A percentile compares a stretch with the other conserved stretches of the same genome.
Evolutionary conservation across 2,329 filamentous ascomycete genomes (phyloP).

Genomic region (Clonostachys byssicola): DNA sequence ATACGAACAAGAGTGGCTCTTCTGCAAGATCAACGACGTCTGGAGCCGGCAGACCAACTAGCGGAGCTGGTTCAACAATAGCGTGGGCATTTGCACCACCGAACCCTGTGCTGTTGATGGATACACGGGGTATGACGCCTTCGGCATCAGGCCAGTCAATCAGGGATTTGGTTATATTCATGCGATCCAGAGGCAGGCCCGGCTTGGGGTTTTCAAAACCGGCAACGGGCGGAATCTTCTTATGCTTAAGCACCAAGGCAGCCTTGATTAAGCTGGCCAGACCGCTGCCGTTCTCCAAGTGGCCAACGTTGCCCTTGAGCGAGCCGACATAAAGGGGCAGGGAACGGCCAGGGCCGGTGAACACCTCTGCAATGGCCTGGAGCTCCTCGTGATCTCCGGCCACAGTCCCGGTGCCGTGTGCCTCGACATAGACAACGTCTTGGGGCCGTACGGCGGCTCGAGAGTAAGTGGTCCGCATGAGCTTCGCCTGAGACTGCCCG

Average conservation of each 20-base stretch:
- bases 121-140: slow-evolving; percentile 22
- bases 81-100: slow-evolving; percentile 37
- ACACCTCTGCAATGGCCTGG: slow-evolving; percentile 37
- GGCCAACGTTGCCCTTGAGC: slow-evolving; percentile 31
- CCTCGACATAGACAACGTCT: slow-evolving; percentile 34
- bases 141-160: slow-evolving; percentile 38
- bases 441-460: slow-evolving; percentile 16
- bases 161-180: slow-evolving; percentile 38
- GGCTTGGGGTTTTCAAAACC: slow-evolving; percentile 44
- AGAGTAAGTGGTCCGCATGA: slow-evolving; percentile 30
- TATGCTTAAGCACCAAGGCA: slow-evolving; percentile 43
- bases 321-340: slow-evolving; percentile 18
- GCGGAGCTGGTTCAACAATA: slow-evolving; percentile 19
- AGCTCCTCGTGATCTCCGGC: slow-evolving; percentile 54
- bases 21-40: neutral
- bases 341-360: slow-evolving; percentile 27
- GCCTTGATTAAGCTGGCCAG: slow-evolving; percentile 48
- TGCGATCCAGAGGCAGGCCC: slow-evolving; percentile 42
- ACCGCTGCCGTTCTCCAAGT: slow-evolving; percentile 46
- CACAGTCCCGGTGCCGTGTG: slow-evolving; percentile 52
- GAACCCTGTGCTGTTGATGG: slow-evolving; percentile 42
- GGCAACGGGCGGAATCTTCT: slow-evolving; percentile 43
- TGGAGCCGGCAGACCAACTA: neutral
- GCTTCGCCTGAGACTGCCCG: slow-evolving; percentile 35
- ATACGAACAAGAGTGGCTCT: slow-evolving; percentile 26